Base-by-base conservation (phyloP, 306 rosid genomes). In the Coriaria nepalensis region DNA sequence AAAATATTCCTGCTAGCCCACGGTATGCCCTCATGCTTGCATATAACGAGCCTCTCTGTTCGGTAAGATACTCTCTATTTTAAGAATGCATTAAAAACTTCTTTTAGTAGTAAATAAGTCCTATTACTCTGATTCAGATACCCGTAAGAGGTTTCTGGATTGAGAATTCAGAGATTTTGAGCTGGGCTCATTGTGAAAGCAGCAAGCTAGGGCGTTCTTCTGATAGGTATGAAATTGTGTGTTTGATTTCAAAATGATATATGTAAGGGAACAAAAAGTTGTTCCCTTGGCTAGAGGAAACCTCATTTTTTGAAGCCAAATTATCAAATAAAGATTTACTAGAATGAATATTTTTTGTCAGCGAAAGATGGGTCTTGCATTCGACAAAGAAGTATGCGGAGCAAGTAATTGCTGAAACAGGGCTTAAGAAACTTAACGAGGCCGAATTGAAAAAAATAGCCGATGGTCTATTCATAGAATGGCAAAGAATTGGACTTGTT, bases 301-400 rank as follows among this genome's bases (percentile, higher is more conserved):
- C 40, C 4, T 43, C 9, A 4, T 9, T 13, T 11, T 15, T 35
- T 13, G 6, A 5, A 20, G 29, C 29, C n/a, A n/a, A n/a, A n/a
- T 49, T 48, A 14, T 35, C 42, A 29, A 32, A 20, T 13, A 8
- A 2, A 9, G 5, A 5, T 10, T 1, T 6, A n/a, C 12, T 42
- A 8, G 6, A 13, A 11, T 8, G 8, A 38, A 29, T n/a, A 45
- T 33, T 34, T 67, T 45, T 35, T 64, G 42, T 45, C 71, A 88
- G 97, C 44, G 93, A 81, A 66, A 73, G 74, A 61, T 88, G 97
- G 97, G 78, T 88, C 40, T 68, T 88, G 59, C 95, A 77, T 77
- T 88, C 97, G 35, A 84, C 95, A 5, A 53, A 55, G 47, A 90
- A 78, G 68, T 88, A 88, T 42, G 97, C 95, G 13, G 76, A 74